Conservation (phyloP, 2,329 filamentous ascomycete genomes). For the Alternaria longipes region DNA sequence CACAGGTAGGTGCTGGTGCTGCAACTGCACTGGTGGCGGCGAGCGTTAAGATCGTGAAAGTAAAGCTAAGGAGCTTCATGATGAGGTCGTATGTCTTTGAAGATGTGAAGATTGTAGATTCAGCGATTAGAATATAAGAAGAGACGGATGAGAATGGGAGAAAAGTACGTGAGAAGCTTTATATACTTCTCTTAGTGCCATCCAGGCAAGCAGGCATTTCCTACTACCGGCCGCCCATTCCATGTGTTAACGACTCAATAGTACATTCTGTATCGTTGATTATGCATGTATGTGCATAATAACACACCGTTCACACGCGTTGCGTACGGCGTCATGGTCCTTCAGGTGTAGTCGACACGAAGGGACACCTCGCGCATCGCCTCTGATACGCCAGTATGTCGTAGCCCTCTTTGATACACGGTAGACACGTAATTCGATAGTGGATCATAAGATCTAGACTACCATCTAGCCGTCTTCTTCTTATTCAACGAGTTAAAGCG, state of each 20-base stretch:
- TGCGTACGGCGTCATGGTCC: not conserved
- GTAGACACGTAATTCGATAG: not conserved
- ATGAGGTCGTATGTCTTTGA: not conserved
- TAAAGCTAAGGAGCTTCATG: not conserved
- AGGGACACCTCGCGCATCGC: not conserved
- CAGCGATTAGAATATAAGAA: not conserved
- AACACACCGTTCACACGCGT: not conserved
- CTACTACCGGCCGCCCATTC: not conserved
- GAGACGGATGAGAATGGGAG: not conserved
- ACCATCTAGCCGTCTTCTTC: not conserved
- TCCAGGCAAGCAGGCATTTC: not conserved
- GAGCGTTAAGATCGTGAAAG: not conserved
- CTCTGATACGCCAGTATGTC: not conserved
- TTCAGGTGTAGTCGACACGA: not conserved
- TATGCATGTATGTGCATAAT: not conserved
- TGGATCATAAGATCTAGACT: not conserved
- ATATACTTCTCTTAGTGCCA: not conserved
- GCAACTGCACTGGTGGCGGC: not conserved
- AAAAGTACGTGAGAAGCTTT: not conserved
- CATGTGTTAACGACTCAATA: not conserved
- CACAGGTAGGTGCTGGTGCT: not conserved
- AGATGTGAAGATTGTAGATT: not conserved
- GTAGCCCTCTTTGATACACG: not conserved
- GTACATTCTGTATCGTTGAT: not conserved
- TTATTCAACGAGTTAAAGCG: not conserved